phyloP scores from a whole-genome alignment of 306 rosid species.

The Pyrus pyrifolia region DNA sequence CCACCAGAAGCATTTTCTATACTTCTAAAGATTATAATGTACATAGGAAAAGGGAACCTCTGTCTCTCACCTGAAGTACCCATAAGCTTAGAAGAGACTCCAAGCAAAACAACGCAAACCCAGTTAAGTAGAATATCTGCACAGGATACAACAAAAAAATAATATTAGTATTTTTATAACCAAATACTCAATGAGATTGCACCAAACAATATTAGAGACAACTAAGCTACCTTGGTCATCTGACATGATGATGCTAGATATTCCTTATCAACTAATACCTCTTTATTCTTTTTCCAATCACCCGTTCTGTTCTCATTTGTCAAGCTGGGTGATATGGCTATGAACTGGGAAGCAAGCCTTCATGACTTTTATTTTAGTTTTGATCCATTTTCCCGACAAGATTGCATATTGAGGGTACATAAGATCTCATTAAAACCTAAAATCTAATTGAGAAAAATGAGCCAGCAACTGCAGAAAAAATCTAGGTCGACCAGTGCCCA shows the following conservation, averaged over 20 bases:
- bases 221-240: background rate
- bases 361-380: background rate
- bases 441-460: background rate
- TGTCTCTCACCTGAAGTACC: conserved; percentile 80
- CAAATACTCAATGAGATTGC: background rate
- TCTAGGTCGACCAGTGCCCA: no score
- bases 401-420: background rate
- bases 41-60: background rate
- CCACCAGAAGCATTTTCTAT: background rate
- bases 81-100: conserved; percentile 91
- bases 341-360: background rate
- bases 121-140: conserved; percentile 87
- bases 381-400: background rate
- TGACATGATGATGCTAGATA: background rate
- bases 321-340: background rate
- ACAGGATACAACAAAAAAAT: background rate
- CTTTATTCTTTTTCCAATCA: background rate
- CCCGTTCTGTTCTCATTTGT: background rate
- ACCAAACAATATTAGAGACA: background rate
- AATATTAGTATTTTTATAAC: background rate
- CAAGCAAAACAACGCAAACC: conserved; percentile 92
- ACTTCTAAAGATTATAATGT: background rate
- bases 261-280: background rate
- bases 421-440: background rate
- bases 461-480: background rate